Percentiles rank a stretch among this genome's conserved stretches.
phyloP scores from a whole-genome alignment of 1,284 basidiomycete genomes.

The Trametes versicolor region DNA sequence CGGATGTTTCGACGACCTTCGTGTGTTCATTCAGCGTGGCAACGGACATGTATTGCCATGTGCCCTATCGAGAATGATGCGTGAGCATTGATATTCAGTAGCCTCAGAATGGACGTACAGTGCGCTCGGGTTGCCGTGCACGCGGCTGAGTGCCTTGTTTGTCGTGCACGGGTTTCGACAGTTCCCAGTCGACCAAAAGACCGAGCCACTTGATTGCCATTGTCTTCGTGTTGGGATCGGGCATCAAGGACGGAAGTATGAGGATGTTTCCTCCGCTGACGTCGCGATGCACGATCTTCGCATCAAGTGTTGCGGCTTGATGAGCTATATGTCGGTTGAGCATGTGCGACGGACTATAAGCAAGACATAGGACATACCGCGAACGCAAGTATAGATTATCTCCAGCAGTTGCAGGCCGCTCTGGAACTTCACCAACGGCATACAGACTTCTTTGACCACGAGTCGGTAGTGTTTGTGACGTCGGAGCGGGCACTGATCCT shows the following conservation, averaged over 20 bases:
- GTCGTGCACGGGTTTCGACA: conserved; percentile 14
- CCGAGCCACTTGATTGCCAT: conserved; percentile 11
- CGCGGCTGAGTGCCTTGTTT: not conserved
- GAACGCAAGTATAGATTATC: not conserved
- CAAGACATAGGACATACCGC: not conserved
- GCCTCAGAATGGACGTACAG: conserved; percentile 1
- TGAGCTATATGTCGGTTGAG: not conserved
- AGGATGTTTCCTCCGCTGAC: conserved; percentile 25
- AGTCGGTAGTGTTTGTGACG: conserved; percentile 20
- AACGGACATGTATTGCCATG: conserved; percentile 27
- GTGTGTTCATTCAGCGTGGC: conserved; percentile 4
- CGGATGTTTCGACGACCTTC: conserved; percentile 11
- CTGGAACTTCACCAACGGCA: conserved; percentile 8
- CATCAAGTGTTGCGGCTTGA: not conserved
- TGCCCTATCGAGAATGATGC: conserved; percentile 17
- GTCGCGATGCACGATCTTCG: not conserved
- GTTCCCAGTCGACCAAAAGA: conserved; percentile 28
- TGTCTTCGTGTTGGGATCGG: not conserved
- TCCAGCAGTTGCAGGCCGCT: not conserved
- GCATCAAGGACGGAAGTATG: conserved; percentile 9
- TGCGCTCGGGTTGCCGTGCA: conserved; percentile 17
- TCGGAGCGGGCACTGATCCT: conserved; percentile 1
- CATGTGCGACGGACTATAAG: no score
- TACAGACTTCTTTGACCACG: conserved; percentile 18
- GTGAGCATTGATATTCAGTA: not conserved